These are phyloP conservation scores for Gracilariopsis chorda DNA, from an alignment of 23 red algal genomes.

Conservation along the genomic window DNA sequence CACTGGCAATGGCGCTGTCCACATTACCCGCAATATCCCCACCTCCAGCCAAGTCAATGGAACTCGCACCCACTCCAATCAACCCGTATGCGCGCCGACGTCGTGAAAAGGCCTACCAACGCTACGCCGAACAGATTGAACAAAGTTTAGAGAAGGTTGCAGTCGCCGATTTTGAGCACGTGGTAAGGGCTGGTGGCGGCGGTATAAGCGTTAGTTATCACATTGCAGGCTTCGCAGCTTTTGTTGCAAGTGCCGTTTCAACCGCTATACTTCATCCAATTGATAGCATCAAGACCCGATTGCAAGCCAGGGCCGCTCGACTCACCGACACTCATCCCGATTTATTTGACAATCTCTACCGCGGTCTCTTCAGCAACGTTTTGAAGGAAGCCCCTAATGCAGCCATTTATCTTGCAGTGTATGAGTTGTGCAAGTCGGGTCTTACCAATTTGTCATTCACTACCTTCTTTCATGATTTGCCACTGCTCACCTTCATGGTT, in stretches of 20 bases:
- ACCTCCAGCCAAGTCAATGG: conserved; percentile 27
- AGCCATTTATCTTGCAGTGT: conserved; percentile 77
- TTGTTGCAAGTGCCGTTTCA: conserved; percentile 63
- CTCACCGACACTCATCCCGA: background rate
- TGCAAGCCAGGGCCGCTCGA: conserved; percentile 34
- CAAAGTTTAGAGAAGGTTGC: conserved; percentile 44
- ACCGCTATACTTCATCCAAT: conserved; percentile 71
- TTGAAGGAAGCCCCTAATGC: conserved; percentile 84
- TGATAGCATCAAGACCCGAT: conserved; percentile 74
- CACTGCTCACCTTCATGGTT: conserved; percentile 63
- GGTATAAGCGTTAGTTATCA: conserved; percentile 37
- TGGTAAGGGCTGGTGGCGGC: conserved; percentile 41
- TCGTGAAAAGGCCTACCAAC: conserved; percentile 48
- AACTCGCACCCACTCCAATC: conserved; percentile 73
- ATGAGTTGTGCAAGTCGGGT: conserved; percentile 57
- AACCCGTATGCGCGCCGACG: conserved; percentile 81
- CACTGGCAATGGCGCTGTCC: background rate
- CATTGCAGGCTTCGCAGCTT: conserved; percentile 63
- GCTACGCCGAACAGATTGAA: conserved; percentile 34
- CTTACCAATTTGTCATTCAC: conserved; percentile 44
- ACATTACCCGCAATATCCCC: background rate
- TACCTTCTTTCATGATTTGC: conserved; percentile 44
- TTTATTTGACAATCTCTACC: conserved; percentile 43
- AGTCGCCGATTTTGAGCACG: conserved; percentile 32
- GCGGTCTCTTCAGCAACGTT: conserved; percentile 68